phyloP scores from a whole-genome alignment of 2,329 filamentous ascomycete species.

The Tolypocladium album region DNA sequence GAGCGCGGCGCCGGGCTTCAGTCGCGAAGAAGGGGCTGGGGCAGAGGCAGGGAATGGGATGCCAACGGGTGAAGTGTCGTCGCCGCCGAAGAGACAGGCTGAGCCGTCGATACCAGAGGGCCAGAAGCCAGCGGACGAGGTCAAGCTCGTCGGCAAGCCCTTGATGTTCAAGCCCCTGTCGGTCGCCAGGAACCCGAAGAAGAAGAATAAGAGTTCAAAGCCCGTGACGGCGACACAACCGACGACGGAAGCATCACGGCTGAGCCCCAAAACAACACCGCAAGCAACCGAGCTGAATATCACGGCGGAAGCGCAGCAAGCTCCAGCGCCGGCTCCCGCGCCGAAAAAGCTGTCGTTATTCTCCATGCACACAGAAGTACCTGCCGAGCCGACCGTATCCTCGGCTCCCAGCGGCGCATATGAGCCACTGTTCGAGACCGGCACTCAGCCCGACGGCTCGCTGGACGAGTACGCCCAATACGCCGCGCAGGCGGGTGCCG shows the following conservation, averaged over 20 bases:
- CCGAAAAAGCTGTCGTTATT: constrained; percentile 57
- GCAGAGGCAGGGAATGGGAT: constrained; percentile 8
- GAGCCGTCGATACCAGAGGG: constrained; percentile 42
- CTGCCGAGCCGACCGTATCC: constrained; percentile 11
- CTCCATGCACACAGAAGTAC: constrained; percentile 42
- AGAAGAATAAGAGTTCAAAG: constrained; percentile 55
- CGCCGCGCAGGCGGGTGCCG: constrained; percentile 11
- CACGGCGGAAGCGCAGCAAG: constrained; percentile 4
- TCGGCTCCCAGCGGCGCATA: constrained; percentile 25
- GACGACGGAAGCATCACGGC: constrained; percentile 1
- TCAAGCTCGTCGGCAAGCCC: constrained; percentile 65
- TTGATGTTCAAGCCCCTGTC: constrained; percentile 86
- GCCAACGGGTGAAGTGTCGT: constrained; percentile 13
- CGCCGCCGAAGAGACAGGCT: constrained; percentile 29
- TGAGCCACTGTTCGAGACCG: constrained; percentile 38
- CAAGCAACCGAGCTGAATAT: constrained; percentile 2
- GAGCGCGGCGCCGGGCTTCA: constrained; percentile 72
- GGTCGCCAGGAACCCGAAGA: constrained; percentile 63
- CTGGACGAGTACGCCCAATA: constrained; percentile 22
- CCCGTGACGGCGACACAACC: constrained; percentile 7
- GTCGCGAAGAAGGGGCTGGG: constrained; percentile 35
- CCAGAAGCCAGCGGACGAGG: constrained; percentile 49
- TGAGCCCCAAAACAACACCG: background rate
- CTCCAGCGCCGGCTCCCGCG: constrained; percentile 11
- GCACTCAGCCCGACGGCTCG: constrained; percentile 4